A percentile compares a stretch with the other conserved stretches of the same genome.
Conservation (phyloP, 2,329 filamentous ascomycete species). For the Cordyceps tenuipes region DNA sequence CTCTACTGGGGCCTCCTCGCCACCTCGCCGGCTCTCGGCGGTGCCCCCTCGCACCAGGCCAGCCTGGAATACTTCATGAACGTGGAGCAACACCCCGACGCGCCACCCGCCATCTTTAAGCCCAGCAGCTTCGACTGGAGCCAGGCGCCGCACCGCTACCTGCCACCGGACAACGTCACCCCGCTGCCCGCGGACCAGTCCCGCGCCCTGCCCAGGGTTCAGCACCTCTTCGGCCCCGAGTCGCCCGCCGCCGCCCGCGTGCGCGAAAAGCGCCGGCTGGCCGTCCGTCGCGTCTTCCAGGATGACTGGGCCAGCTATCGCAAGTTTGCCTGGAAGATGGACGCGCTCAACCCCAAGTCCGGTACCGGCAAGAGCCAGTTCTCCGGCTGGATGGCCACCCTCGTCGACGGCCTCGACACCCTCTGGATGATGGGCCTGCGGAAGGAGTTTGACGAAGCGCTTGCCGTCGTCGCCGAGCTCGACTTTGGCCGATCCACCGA, state of each 20-base stretch:
- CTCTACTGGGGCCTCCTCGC: conserved; percentile 2
- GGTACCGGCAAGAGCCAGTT: conserved; percentile 47
- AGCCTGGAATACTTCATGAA: conserved; percentile 27
- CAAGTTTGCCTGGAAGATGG: conserved; percentile 53
- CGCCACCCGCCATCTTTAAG: conserved; percentile 7
- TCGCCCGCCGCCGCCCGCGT: conserved; percentile 15
- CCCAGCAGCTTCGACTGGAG: conserved; percentile 32
- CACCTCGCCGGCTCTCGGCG: neutral
- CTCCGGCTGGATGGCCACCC: conserved; percentile 58
- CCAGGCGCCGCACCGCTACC: conserved; percentile 20
- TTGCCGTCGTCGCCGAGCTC: conserved; percentile 47
- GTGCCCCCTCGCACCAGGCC: neutral
- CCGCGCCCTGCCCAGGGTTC: conserved; percentile 25
- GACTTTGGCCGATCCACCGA: conserved; percentile 49
- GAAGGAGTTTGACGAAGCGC: conserved; percentile 57
- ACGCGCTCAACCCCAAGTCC: conserved; percentile 53
- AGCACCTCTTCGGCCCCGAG: conserved; percentile 26
- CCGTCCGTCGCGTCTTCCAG: conserved; percentile 28
- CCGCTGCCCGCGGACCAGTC: conserved; percentile 18
- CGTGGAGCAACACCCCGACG: neutral
- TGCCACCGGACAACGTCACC: conserved; percentile 17
- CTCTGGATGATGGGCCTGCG: conserved; percentile 64
- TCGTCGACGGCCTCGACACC: conserved; percentile 62
- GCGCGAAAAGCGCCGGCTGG: conserved; percentile 23
- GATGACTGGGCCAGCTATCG: conserved; percentile 50